Base-by-base conservation (phyloP, 371 early-diverging fungal species). In the Zychaea mexicana region DNA sequence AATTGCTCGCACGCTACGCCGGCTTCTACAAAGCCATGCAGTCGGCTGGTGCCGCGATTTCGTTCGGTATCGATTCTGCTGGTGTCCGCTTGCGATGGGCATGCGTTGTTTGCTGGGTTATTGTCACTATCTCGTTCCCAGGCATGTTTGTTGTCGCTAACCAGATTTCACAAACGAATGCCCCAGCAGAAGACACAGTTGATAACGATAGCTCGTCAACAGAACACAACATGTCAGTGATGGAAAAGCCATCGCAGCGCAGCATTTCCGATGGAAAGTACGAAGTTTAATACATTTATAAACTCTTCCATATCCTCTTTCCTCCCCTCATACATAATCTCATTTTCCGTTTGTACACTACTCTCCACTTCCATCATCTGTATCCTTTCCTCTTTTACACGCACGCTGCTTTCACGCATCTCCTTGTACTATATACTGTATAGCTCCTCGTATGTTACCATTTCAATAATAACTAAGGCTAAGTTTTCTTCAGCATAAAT, bases 11-110 rank as follows among this genome's bases (percentile, higher is more conserved):
- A 45, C 82, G 89, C 30, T 92, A 88, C 67, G 87, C 90, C 21
- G 94, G 91, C 8, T 90, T 86, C 65, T 89, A 89, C 81, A 86
- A 89, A 71, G 86, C 86, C 45, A 74, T 83, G 52, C 89, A 88
- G 73, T 83, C 85, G n/a, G 78, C 76, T 39, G 78, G 78, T 60
- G 75, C 73, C 10, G 78, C 76, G 30, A 61, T 66, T 13, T 60
- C 78, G 8, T 78, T 78, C 42, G 76, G 76, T 59, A 73, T 78
- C 52, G 78, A 78, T 59, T 66, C 76, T 28, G 72, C 65, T 4
- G 39, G 52, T 32, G 64, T 74, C 21, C 70, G 65, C 21, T 64
- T 77, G 13, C 66, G 74, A 1, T 77, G 75, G 74, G 66, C 54
- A 19, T 74, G 72, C 42, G 59, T 77, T 17, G 70, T 74, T 21